phyloP scores from a whole-genome alignment of 345 rosid genomes.

The Adansonia digitata region DNA sequence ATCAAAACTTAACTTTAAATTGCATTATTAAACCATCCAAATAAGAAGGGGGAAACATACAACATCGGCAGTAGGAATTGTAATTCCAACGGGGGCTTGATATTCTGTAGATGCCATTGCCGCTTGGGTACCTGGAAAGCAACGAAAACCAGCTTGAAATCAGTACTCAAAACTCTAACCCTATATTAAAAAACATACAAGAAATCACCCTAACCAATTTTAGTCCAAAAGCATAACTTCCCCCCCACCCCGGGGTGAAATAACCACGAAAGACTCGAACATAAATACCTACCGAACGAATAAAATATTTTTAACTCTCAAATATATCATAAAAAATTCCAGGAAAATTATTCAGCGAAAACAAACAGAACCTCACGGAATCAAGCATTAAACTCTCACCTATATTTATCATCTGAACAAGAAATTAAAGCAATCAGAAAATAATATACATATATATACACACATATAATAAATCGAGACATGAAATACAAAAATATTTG shows the following conservation, averaged over 20 bases:
- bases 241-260: not conserved
- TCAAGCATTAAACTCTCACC: not conserved
- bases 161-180: not conserved
- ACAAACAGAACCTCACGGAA: slow-evolving; percentile 9
- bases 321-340: not conserved
- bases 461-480: not conserved
- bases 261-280: too few species aligned
- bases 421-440: not conserved
- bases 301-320: too few species aligned
- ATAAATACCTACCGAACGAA: too few species aligned
- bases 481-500: not conserved
- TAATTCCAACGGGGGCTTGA: slow-evolving; percentile 34
- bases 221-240: too few species aligned
- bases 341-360: not conserved
- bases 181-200: not conserved
- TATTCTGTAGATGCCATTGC: slow-evolving; percentile 46
- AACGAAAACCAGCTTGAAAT: slow-evolving; percentile 7
- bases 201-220: not conserved
- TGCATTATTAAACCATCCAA: not conserved
- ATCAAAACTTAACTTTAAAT: not conserved
- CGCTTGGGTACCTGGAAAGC: slow-evolving; percentile 14
- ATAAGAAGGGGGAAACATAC: slow-evolving; percentile 16
- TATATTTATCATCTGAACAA: too few species aligned
- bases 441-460: not conserved
- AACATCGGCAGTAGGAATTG: slow-evolving; percentile 31